Percentiles rank a stretch among this genome's conserved stretches.
Evolutionary conservation across 2,329 filamentous ascomycete species (phyloP).

Genomic region (Diaporthe ilicicola): DNA sequence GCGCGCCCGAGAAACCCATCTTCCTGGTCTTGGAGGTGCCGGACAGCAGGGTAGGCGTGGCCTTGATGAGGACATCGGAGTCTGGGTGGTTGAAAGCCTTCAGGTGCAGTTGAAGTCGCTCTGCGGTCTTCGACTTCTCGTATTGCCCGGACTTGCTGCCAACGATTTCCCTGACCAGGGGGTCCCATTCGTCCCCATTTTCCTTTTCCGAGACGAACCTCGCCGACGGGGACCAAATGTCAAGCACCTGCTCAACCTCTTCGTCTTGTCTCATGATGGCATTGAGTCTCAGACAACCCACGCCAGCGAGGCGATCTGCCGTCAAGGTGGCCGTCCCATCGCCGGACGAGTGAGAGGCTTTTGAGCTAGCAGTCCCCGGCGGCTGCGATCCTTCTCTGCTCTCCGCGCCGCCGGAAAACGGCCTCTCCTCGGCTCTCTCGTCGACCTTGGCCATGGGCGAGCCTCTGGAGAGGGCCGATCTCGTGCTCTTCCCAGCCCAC

Average conservation of each 20-base stretch:
- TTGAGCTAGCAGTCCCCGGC: slow-evolving; percentile 66
- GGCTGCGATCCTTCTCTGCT: slow-evolving; percentile 56
- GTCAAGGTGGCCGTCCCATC: slow-evolving; percentile 53
- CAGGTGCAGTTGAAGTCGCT: slow-evolving; percentile 81
- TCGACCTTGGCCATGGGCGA: slow-evolving; percentile 64
- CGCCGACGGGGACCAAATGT: slow-evolving; percentile 75
- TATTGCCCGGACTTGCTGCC: slow-evolving; percentile 78
- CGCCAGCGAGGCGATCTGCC: slow-evolving; percentile 75
- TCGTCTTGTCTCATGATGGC: slow-evolving; percentile 75
- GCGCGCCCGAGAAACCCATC: slow-evolving; percentile 93
- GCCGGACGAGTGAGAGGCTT: slow-evolving; percentile 45
- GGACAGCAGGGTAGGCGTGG: slow-evolving; percentile 87
- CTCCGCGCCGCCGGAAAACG: slow-evolving; percentile 43
- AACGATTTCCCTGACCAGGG: slow-evolving; percentile 76
- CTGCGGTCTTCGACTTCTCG: slow-evolving; percentile 75
- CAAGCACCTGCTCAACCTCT: slow-evolving; percentile 78
- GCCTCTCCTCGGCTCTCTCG: slow-evolving; percentile 58
- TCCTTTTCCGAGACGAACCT: slow-evolving; percentile 64
- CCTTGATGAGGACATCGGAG: slow-evolving; percentile 81
- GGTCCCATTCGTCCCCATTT: slow-evolving; percentile 73
- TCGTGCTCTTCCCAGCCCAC: slow-evolving; percentile 70
- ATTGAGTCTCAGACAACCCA: slow-evolving; percentile 82
- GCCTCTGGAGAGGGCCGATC: slow-evolving; percentile 63
- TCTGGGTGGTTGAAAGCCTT: slow-evolving; percentile 81
- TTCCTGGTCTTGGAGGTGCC: slow-evolving; percentile 83